phyloP scores from a whole-genome alignment of 2,329 filamentous ascomycete genomes.

The Ascochyta rabiei region DNA sequence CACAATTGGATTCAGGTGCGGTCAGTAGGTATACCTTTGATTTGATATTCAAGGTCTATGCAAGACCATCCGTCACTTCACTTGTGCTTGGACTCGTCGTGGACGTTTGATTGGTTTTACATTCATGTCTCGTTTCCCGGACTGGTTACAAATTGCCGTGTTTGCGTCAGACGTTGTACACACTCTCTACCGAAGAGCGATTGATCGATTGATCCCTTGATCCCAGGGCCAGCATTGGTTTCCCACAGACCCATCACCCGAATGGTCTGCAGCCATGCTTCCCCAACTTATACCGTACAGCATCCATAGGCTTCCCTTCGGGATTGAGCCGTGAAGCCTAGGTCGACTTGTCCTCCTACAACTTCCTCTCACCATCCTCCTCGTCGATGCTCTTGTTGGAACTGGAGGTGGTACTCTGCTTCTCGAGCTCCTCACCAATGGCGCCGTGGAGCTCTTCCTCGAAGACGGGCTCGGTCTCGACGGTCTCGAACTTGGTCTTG shows the following conservation, averaged over 20 bases:
- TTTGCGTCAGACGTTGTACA: conserved; percentile 35
- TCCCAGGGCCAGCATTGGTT: conserved; percentile 17
- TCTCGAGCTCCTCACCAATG: conserved; percentile 61
- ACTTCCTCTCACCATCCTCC: conserved; percentile 57
- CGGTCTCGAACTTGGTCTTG: conserved; percentile 95
- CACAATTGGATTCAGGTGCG: not conserved
- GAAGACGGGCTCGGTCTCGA: conserved; percentile 89
- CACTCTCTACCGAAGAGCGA: conserved; percentile 20
- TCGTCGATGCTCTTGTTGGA: conserved; percentile 65
- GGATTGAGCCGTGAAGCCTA: conserved; percentile 14
- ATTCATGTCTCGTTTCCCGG: conserved; percentile 9
- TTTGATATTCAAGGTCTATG: not conserved
- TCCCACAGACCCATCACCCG: conserved; percentile 31
- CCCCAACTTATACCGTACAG: conserved; percentile 4
- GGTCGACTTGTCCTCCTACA: conserved; percentile 35
- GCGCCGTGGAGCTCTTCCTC: conserved; percentile 83
- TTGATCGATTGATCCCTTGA: not conserved
- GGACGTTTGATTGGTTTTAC: not conserved
- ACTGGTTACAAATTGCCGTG: conserved; percentile 27
- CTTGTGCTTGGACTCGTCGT: not conserved
- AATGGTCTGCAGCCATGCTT: conserved; percentile 26
- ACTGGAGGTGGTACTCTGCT: conserved; percentile 59
- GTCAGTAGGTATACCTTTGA: not conserved
- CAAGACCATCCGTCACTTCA: not conserved
- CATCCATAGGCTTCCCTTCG: conserved; percentile 14